Percentiles rank a stretch among this genome's conserved stretches.
These are phyloP conservation scores for Dactylellina sp. DNA, from an alignment of 2,329 filamentous ascomycete genomes.

Conservation along the genomic window DNA sequence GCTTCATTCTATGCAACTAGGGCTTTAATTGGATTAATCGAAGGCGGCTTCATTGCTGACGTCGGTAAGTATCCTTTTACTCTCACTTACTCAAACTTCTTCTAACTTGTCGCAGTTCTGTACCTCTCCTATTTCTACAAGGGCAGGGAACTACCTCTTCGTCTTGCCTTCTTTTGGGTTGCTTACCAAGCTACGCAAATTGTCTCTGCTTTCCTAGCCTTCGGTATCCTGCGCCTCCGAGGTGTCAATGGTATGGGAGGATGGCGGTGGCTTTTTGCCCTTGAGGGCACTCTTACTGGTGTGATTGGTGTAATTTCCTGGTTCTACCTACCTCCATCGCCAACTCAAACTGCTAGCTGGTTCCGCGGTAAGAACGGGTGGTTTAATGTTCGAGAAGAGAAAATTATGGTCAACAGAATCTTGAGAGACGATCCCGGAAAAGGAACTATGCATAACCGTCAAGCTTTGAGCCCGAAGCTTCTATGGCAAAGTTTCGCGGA, in stretches of 20 bases:
- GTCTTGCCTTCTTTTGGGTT: slow-evolving; percentile 78
- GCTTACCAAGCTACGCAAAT: slow-evolving; percentile 72
- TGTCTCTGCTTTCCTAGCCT: slow-evolving; percentile 70
- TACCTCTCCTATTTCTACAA: slow-evolving; percentile 83
- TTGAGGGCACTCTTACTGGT: slow-evolving; percentile 67
- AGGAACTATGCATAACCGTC: slow-evolving; percentile 72
- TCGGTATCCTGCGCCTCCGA: slow-evolving; percentile 68
- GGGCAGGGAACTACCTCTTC: slow-evolving; percentile 74
- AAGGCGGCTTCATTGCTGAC: slow-evolving; percentile 63
- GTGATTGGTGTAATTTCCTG: slow-evolving; percentile 69
- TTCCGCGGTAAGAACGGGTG: slow-evolving; percentile 74
- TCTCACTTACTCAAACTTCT: slow-evolving; percentile 29
- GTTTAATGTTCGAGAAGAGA: slow-evolving; percentile 76
- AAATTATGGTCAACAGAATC: slow-evolving; percentile 76
- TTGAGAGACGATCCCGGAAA: slow-evolving; percentile 72
- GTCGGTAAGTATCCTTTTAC: slow-evolving; percentile 41
- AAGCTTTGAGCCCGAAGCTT: slow-evolving; percentile 68
- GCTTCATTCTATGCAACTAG: slow-evolving; percentile 65
- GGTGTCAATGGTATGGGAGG: slow-evolving; percentile 68
- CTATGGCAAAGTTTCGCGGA: slow-evolving; percentile 70
- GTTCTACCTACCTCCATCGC: slow-evolving; percentile 73
- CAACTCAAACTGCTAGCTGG: slow-evolving; percentile 73
- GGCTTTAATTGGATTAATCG: slow-evolving; percentile 65
- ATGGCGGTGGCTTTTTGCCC: slow-evolving; percentile 70
- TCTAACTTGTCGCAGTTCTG: slow-evolving; percentile 65